Evolutionary conservation across 495 filamentous ascomycete species (phyloP), one percentile per base, ranked within the genome.

Genomic region (Durotheca rogersii): DNA sequence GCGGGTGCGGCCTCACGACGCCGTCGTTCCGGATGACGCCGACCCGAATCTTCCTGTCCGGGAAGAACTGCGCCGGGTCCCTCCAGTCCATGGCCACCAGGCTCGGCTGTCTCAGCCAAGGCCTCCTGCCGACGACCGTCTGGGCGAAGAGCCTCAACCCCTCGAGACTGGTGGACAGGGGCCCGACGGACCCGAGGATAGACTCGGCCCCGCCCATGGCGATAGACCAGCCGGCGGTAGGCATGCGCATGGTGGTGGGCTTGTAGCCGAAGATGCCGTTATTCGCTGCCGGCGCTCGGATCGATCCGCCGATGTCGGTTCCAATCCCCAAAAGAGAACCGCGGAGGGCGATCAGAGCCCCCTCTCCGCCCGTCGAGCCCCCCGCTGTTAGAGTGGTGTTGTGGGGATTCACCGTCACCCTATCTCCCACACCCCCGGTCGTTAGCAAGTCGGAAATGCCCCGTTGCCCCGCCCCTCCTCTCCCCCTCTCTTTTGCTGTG

Each of bases 21-120:
- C 79, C 82, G 58, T 92, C 88, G 65, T 85, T 70, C 79, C 81
- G 84, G 40, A 90, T 69, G 15, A 92, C 79, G 2, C 69, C 88
- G 18, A 92, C 64, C 37, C 80, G 85, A 32, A 89, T 67, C 45
- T 75, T 72, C 38, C 66, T 70, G 0, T 51, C 32, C 10, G 49
- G 71, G n/a, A 61, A 47, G 30, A 56, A 47, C 39, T 38, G 23
- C 21, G 36, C 31, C 47, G 56, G 42, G 42, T 71, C 67, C 52
- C 65, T 79, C 84, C 85, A 88, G 1, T 81, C 77, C 15, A 87
- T 53, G 6, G 80, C 80, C 4, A 83, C 58, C 3, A 86, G 53
- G 0, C 68, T 71, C 0, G 82, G 84, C 51, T 87, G 82, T 3
- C 58, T 65, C 6, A 80, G 61, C 84, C 84, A 88, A 0, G 85